phyloP scores from a whole-genome alignment of 768 basidiomycete species.

The Boletellus emodensis region DNA sequence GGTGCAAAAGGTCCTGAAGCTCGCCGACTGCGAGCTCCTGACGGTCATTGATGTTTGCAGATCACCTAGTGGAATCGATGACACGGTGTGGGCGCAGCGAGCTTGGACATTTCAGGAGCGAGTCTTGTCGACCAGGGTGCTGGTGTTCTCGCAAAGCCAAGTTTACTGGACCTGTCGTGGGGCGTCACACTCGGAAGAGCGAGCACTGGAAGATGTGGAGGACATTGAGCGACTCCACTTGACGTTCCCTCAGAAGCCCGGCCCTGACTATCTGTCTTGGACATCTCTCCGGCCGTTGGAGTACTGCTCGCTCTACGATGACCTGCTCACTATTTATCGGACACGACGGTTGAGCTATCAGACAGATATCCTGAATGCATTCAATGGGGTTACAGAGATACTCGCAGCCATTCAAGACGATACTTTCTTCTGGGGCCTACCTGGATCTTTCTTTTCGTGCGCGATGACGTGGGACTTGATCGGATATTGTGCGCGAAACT shows the following conservation, averaged over 20 bases:
- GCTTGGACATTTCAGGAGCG: slow-evolving; percentile 24
- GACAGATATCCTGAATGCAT: slow-evolving; percentile 16
- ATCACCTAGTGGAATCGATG: background rate
- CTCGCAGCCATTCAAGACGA: slow-evolving; percentile 10
- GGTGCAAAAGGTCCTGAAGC: slow-evolving; percentile 8
- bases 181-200: slow-evolving; percentile 12
- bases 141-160: slow-evolving; percentile 19
- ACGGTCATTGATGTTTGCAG: slow-evolving; percentile 8
- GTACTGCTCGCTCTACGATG: background rate
- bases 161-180: slow-evolving; percentile 17
- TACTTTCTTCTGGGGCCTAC: slow-evolving; percentile 13
- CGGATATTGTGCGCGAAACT: slow-evolving; percentile 1
- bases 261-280: background rate
- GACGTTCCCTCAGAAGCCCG: background rate
- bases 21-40: slow-evolving; percentile 7
- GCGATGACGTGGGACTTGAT: slow-evolving; percentile 6
- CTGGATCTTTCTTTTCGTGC: slow-evolving; percentile 13
- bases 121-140: background rate
- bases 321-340: slow-evolving; percentile 6
- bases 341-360: slow-evolving; percentile 9
- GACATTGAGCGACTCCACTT: background rate
- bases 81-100: slow-evolving; percentile 9
- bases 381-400: slow-evolving; percentile 12
- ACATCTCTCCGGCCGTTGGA: background rate
- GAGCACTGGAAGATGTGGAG: slow-evolving; percentile 2